phyloP scores from a whole-genome alignment of 257 asterid species.

The Solanum tarapatanum region DNA sequence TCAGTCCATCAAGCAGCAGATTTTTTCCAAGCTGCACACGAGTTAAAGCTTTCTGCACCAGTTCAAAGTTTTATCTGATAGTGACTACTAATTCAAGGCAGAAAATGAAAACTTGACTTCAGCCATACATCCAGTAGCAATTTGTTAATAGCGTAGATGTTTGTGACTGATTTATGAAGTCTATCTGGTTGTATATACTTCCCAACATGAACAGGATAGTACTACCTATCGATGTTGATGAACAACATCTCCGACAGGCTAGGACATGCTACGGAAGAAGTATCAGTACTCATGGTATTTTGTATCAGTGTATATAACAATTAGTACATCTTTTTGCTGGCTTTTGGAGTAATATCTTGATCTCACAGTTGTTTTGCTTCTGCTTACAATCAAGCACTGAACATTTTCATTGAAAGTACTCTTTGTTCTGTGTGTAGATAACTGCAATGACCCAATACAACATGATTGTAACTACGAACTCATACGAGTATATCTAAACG shows the following conservation, averaged over 20 bases:
- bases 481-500: background rate
- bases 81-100: background rate
- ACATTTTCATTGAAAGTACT: background rate
- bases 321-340: background rate
- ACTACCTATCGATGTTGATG: background rate
- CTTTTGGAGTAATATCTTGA: background rate
- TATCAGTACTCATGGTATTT: background rate
- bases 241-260: background rate
- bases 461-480: background rate
- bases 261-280: background rate
- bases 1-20: constrained; percentile 63
- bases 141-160: background rate
- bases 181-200: background rate
- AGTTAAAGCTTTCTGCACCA: constrained; percentile 74
- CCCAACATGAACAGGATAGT: background rate
- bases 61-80: constrained; percentile 35
- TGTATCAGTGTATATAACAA: background rate
- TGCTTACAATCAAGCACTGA: background rate
- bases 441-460: background rate
- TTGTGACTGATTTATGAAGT: background rate
- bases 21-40: constrained; percentile 84
- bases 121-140: background rate
- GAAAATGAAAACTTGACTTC: background rate
- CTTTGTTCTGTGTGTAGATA: background rate
- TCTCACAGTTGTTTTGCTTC: background rate